Evolutionary conservation across 768 basidiomycete genomes (phyloP).

Genomic region (Austroboletus eburneus): DNA sequence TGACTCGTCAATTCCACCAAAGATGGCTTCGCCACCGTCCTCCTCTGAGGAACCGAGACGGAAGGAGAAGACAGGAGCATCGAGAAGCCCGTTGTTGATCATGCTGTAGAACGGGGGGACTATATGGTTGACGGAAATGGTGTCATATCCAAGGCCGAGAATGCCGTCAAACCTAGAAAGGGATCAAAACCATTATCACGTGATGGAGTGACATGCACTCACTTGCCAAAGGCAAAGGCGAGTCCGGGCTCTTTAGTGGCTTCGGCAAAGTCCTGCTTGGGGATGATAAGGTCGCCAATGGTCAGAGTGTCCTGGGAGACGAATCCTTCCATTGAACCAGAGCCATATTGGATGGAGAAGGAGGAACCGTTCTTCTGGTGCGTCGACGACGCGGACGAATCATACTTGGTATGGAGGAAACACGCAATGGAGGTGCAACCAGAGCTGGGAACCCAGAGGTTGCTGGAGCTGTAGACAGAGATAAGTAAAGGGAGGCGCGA

Average conservation of each 20-base stretch:
- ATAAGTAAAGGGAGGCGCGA: conserved; percentile 18
- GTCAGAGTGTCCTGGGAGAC: conserved; percentile 77
- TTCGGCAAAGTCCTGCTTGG: conserved; percentile 86
- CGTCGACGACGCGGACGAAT: conserved; percentile 70
- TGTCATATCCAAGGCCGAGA: conserved; percentile 90
- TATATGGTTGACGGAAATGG: conserved; percentile 91
- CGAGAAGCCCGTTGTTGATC: conserved; percentile 77
- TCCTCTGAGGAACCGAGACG: conserved; percentile 80
- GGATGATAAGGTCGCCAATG: conserved; percentile 81
- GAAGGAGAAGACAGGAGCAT: conserved; percentile 91
- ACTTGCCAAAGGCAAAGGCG: conserved; percentile 96
- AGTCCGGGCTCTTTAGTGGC: conserved; percentile 95
- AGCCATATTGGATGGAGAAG: conserved; percentile 92
- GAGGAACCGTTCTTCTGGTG: conserved; percentile 87
- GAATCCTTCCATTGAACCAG: conserved; percentile 95
- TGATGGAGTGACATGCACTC: conserved; percentile 27
- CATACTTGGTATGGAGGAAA: conserved; percentile 93
- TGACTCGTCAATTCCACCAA: conserved; percentile 79
- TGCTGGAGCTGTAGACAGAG: conserved; percentile 58
- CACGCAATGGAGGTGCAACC: conserved; percentile 86
- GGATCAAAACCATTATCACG: background rate
- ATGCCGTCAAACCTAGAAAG: conserved; percentile 85
- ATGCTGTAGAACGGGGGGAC: conserved; percentile 93
- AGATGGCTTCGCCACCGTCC: conserved; percentile 87
- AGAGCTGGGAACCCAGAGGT: conserved; percentile 89